These are phyloP conservation scores for Venturiaceae sp. DNA, from an alignment of 2,329 filamentous ascomycete species.

Conservation along the genomic window DNA sequence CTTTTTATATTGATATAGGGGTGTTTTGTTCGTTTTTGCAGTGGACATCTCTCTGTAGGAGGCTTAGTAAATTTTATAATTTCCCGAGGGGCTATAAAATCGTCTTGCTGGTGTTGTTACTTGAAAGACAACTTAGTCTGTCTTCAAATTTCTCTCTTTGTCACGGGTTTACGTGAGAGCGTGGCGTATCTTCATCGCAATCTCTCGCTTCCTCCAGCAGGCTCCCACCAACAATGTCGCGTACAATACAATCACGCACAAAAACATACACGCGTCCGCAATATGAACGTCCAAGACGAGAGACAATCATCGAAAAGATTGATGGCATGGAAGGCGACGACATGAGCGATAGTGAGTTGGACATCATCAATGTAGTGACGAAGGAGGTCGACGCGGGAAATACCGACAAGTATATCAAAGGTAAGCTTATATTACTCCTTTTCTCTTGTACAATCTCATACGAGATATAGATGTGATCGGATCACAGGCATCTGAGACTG, in stretches of 20 bases:
- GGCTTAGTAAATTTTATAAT: too few species aligned
- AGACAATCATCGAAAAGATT: neutral
- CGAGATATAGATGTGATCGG: neutral
- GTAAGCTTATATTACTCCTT: neutral
- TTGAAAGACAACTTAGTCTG: too few species aligned
- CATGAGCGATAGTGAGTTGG: conserved; percentile 32
- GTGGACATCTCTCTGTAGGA: too few species aligned
- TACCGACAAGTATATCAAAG: neutral
- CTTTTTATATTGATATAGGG: too few species aligned
- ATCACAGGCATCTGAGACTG: neutral
- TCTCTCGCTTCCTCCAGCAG: neutral
- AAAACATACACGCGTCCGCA: neutral
- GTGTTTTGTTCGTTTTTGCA: too few species aligned
- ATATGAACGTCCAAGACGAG: neutral
- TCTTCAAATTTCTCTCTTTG: neutral
- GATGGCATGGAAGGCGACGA: conserved; percentile 16
- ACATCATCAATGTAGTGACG: conserved; percentile 25
- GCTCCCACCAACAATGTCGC: neutral
- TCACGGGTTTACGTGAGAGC: neutral
- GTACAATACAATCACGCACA: neutral
- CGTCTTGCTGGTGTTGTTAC: too few species aligned
- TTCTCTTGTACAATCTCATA: neutral
- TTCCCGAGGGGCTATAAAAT: too few species aligned
- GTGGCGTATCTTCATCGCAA: neutral
- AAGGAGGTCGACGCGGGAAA: conserved; percentile 13